Percentiles rank a stretch among this genome's conserved stretches.
Conservation (phyloP, 225 moss, liverwort and hornwort genomes). For the Neckera pumila region DNA sequence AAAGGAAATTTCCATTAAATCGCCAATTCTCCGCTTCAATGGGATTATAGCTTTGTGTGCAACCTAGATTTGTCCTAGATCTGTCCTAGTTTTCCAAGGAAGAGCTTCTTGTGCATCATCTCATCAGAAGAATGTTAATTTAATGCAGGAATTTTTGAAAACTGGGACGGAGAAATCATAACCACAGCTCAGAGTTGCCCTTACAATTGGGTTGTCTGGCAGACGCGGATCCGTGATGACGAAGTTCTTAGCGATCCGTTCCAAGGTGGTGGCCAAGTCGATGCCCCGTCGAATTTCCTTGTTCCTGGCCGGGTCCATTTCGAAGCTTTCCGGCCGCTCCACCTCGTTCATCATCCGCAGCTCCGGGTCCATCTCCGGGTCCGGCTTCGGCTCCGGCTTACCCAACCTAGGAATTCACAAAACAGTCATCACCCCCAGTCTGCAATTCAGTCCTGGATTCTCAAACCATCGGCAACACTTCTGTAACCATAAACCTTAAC, state of each 20-base stretch:
- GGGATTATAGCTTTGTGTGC: background rate
- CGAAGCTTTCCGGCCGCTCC: constrained; percentile 54
- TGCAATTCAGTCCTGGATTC: background rate
- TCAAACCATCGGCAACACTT: background rate
- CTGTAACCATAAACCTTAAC: background rate
- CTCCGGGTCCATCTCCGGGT: constrained; percentile 39
- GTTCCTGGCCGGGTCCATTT: constrained; percentile 42
- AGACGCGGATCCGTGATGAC: constrained; percentile 95
- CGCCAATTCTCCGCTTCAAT: background rate
- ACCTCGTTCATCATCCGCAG: constrained; percentile 45
- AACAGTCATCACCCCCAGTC: background rate
- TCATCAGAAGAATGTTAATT: background rate
- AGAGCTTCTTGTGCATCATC: background rate
- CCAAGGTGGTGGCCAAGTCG: constrained; percentile 87
- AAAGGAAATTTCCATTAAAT: background rate
- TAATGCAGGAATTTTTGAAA: background rate
- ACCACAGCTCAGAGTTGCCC: background rate
- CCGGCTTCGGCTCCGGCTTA: constrained; percentile 7
- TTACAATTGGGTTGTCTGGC: constrained; percentile 89
- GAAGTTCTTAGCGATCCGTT: constrained; percentile 92
- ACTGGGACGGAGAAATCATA: background rate
- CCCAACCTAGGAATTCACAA: constrained; percentile 8
- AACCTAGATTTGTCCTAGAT: background rate
- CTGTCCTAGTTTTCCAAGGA: background rate
- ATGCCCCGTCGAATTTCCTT: constrained; percentile 79